Percentiles rank a stretch among this genome's conserved stretches.
Conservation (phyloP, 2,329 filamentous ascomycete genomes). For the Zymoseptoria ardabiliae region DNA sequence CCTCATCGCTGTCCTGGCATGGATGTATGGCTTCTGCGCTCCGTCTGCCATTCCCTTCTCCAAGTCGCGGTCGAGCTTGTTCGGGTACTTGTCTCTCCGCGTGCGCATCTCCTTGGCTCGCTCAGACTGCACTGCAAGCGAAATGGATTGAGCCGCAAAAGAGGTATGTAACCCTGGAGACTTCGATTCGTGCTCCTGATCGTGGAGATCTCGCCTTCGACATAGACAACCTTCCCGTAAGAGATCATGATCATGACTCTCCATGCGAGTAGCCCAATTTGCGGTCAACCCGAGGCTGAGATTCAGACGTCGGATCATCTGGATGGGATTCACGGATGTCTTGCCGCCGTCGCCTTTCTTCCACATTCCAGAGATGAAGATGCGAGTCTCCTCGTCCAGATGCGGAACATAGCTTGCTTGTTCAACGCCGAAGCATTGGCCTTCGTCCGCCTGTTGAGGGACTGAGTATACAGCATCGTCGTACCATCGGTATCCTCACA, state of each 20-base stretch:
- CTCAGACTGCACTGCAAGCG: constrained; percentile 49
- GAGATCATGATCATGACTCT: constrained; percentile 51
- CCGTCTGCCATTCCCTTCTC: constrained; percentile 55
- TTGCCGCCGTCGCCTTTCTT: constrained; percentile 50
- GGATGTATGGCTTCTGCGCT: constrained; percentile 57
- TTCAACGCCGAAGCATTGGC: constrained; percentile 60
- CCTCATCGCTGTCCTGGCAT: constrained; percentile 57
- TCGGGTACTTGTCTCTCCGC: constrained; percentile 55
- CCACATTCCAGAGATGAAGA: constrained; percentile 55
- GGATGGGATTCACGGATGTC: constrained; percentile 55
- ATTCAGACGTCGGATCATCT: constrained; percentile 59
- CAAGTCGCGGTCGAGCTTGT: constrained; percentile 49
- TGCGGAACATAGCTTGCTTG: constrained; percentile 58
- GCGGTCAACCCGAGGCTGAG: constrained; percentile 57
- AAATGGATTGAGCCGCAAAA: constrained; percentile 55
- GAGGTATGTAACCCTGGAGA: constrained; percentile 54
- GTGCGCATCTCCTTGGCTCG: constrained; percentile 54
- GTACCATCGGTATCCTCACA: constrained; percentile 58
- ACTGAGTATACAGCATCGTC: constrained; percentile 61
- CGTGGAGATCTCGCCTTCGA: constrained; percentile 54
- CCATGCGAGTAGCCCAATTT: constrained; percentile 59
- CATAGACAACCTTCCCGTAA: constrained; percentile 57
- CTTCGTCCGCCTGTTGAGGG: constrained; percentile 56
- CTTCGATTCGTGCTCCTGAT: constrained; percentile 56
- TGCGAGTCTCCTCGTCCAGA: constrained; percentile 55